Evolutionary conservation across 2,329 filamentous ascomycete species (phyloP).

Genomic region (Microcyclospora pomicola): DNA sequence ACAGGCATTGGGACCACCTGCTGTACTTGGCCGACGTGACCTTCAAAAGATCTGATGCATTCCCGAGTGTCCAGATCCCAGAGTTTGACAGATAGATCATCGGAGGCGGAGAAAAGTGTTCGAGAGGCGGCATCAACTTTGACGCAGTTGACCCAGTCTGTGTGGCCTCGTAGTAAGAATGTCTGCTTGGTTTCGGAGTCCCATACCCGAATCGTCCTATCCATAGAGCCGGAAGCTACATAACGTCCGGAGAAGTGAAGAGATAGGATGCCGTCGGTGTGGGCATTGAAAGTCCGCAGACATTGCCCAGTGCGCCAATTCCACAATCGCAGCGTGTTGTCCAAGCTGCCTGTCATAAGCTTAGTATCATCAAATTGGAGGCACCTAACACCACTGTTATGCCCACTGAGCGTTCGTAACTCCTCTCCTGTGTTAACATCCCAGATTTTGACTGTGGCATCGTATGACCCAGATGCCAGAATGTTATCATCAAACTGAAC

Average conservation of each 20-base stretch:
- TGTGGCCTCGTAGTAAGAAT: constrained; percentile 68
- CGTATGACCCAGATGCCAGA: constrained; percentile 87
- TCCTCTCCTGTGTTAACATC: constrained; percentile 78
- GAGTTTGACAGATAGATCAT: constrained; percentile 79
- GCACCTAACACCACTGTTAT: constrained; percentile 70
- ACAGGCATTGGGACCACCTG: constrained; percentile 72
- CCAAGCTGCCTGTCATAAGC: constrained; percentile 78
- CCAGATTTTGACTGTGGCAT: constrained; percentile 92
- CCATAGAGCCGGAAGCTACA: constrained; percentile 77
- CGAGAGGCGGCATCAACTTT: constrained; percentile 58
- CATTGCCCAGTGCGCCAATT: constrained; percentile 89
- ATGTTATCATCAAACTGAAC: constrained; percentile 76
- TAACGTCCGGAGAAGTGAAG: constrained; percentile 77
- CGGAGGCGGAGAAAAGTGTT: constrained; percentile 82
- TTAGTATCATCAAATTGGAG: constrained; percentile 89
- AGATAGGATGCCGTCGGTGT: constrained; percentile 69
- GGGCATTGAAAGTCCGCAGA: constrained; percentile 65
- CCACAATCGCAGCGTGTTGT: constrained; percentile 83
- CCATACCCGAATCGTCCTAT: constrained; percentile 83
- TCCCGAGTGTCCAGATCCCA: constrained; percentile 82
- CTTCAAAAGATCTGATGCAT: constrained; percentile 65
- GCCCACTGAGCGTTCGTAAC: constrained; percentile 70
- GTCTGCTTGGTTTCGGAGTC: constrained; percentile 76
- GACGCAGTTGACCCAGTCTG: constrained; percentile 94
- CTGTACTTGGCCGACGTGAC: constrained; percentile 90